Conservation (phyloP, 169 alveolate genomes). For the Eimeria falciformis region DNA sequence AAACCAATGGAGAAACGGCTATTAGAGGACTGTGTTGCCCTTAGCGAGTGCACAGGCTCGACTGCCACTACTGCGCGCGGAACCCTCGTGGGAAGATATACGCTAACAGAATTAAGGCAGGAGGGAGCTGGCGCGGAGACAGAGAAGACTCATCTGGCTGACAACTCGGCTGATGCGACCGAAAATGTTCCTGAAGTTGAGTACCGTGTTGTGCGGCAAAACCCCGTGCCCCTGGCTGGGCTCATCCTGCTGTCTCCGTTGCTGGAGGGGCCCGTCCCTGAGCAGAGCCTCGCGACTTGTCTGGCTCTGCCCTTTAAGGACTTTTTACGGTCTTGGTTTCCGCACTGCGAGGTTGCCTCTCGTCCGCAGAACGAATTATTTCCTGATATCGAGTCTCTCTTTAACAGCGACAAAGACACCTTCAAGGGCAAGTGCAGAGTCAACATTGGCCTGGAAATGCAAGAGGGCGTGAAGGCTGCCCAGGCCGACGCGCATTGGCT, state of each 20-base stretch:
- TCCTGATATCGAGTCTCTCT: not conserved
- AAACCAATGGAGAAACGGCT: no score
- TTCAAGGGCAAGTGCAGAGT: not conserved
- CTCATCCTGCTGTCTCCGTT: constrained; percentile 19
- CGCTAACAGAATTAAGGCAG: no score
- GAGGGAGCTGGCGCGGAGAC: not conserved
- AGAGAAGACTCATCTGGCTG: not conserved
- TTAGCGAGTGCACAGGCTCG: not conserved
- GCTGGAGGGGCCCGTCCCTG: not conserved
- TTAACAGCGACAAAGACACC: not conserved
- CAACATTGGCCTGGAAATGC: not conserved
- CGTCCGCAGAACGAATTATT: not conserved
- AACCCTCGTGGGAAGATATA: not conserved
- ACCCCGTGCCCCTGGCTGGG: constrained; percentile 44
- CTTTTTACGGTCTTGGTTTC: constrained; percentile 1
- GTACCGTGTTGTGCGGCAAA: constrained; percentile 21
- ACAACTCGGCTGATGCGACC: not conserved
- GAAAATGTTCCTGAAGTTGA: not conserved
- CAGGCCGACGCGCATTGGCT: constrained; percentile 31
- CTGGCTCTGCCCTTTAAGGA: not conserved
- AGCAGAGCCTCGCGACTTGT: not conserved
- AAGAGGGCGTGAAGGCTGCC: not conserved
- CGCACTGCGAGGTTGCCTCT: not conserved
- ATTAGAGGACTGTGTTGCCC: no score
- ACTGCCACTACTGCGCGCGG: not conserved